Evolutionary conservation across 495 filamentous ascomycete genomes (phyloP).

Genomic region (Cercophora scortea): DNA sequence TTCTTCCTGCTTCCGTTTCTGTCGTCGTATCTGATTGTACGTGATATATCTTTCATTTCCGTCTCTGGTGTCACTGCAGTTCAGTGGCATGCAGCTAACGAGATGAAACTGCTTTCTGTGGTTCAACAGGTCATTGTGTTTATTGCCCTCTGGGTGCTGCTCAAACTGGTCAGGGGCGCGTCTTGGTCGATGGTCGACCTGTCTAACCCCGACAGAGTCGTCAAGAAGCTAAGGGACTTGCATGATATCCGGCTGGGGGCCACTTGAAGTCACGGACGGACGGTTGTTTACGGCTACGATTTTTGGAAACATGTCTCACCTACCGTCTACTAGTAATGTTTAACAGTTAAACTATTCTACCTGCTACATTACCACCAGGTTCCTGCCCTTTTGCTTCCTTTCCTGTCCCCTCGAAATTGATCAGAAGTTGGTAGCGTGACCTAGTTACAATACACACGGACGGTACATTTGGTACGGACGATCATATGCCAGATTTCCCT

Average conservation of each 20-base stretch:
- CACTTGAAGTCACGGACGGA: no score
- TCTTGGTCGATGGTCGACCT: constrained; percentile 25
- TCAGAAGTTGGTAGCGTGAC: no score
- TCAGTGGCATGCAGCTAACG: background rate
- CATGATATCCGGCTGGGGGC: constrained; percentile 5
- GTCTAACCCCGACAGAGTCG: constrained; percentile 11
- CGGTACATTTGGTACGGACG: no score
- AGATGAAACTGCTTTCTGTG: background rate
- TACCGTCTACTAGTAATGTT: no score
- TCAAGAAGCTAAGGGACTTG: constrained; percentile 7
- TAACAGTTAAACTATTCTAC: no score
- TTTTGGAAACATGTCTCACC: no score
- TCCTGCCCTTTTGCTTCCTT: no score
- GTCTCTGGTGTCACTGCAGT: constrained; percentile 1
- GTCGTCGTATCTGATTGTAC: constrained; percentile 31
- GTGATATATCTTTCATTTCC: constrained; percentile 3
- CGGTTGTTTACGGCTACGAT: no score
- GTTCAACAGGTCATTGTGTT: constrained; percentile 20
- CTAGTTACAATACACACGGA: no score
- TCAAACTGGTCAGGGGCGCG: constrained; percentile 20
- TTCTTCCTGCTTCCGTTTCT: constrained; percentile 25
- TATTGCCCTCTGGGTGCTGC: constrained; percentile 20
- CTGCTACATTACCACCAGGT: no score
- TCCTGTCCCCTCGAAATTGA: no score
- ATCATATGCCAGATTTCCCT: no score